These are phyloP conservation scores for Tetrapyrgos nigripes DNA, from an alignment of 1,284 basidiomycete species.

Conservation along the genomic window DNA sequence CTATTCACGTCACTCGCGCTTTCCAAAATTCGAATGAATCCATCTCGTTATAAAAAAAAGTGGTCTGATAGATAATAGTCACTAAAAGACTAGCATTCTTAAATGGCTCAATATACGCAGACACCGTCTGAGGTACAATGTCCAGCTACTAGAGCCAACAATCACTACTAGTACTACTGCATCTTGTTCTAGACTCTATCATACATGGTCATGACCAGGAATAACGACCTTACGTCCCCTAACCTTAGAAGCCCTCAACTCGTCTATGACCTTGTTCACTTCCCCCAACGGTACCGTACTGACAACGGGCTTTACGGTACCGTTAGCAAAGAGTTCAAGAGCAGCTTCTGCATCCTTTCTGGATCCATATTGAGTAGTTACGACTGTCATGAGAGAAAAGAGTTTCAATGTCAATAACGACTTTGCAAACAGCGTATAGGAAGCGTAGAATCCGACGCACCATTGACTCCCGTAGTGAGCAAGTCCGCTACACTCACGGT, in stretches of 20 bases:
- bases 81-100: no score
- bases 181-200: no score
- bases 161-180: no score
- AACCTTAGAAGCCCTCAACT: conserved; percentile 14
- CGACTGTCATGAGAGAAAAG: no score
- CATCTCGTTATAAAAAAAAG: no score
- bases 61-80: no score
- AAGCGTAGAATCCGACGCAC: neutral
- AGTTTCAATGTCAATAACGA: neutral
- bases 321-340: conserved; percentile 22
- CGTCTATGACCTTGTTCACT: conserved; percentile 18
- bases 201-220: neutral
- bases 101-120: no score
- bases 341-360: conserved; percentile 4
- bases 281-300: conserved; percentile 14
- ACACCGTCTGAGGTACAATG: no score
- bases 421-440: neutral
- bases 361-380: conserved; percentile 5
- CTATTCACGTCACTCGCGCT: no score
- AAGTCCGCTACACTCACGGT: neutral
- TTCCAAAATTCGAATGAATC: no score
- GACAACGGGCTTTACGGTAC: conserved; percentile 10
- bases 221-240: conserved; percentile 17
- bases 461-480: neutral
- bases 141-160: no score